These are phyloP conservation scores for Cyamopsis tetragonoloba DNA, from an alignment of 306 rosid species.

Conservation along the genomic window DNA sequence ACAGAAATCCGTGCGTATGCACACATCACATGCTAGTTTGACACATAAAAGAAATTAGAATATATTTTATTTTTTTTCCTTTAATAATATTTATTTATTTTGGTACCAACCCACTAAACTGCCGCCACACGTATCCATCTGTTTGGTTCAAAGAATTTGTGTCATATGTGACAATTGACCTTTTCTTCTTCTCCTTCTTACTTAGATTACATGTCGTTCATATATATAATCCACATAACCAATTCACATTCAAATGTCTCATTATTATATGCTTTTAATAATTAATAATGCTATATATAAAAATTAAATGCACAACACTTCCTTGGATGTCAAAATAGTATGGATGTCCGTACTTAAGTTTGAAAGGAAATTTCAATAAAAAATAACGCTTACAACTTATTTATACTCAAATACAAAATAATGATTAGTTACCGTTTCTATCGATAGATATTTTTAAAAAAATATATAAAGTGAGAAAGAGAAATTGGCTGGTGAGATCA, in stretches of 20 bases:
- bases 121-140: slow-evolving; percentile 18
- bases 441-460: too few species aligned
- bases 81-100: not conserved
- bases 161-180: slow-evolving; percentile 1
- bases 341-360: not conserved
- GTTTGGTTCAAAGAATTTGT: not conserved
- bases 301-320: not conserved
- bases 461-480: not conserved
- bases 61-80: not conserved
- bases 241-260: not conserved
- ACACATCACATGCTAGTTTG: too few species aligned
- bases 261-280: not conserved
- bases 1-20: too few species aligned
- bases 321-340: not conserved
- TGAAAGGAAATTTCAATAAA: not conserved
- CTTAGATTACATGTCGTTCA: not conserved
- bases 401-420: not conserved
- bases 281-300: too few species aligned
- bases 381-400: not conserved
- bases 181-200: not conserved
- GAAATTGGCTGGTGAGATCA: not conserved
- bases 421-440: too few species aligned
- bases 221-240: not conserved
- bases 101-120: slow-evolving; percentile 29
- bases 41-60: not conserved